Conservation (phyloP, 805 yeast genomes). For the Metschnikowia sp. region DNA sequence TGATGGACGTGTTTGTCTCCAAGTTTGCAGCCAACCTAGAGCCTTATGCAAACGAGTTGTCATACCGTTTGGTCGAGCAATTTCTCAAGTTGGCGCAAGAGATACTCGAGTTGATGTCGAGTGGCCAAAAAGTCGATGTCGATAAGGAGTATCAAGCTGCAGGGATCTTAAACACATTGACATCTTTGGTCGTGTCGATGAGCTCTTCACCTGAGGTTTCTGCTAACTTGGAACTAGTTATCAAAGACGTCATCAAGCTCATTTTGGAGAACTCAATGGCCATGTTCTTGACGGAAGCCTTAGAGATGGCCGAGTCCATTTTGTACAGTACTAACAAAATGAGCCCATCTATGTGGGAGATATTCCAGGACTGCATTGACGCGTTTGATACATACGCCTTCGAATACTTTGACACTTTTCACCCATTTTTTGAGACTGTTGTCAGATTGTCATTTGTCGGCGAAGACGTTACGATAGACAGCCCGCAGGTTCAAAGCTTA, state of each 20-base stretch:
- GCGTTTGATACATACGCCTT: constrained; percentile 58
- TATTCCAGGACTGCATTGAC: constrained; percentile 46
- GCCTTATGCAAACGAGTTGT: constrained; percentile 53
- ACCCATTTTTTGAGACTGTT: constrained; percentile 54
- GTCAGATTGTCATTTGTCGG: constrained; percentile 48
- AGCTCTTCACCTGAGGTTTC: constrained; percentile 38
- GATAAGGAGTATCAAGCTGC: constrained; percentile 45
- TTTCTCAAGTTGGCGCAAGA: constrained; percentile 70
- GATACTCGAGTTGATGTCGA: constrained; percentile 26
- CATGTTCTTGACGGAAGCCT: constrained; percentile 34
- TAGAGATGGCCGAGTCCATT: constrained; percentile 50
- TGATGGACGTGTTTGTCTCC: constrained; percentile 45
- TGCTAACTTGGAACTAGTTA: constrained; percentile 28
- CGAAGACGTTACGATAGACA: constrained; percentile 33
- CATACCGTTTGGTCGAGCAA: constrained; percentile 63
- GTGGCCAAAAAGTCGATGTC: constrained; percentile 13
- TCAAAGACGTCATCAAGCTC: constrained; percentile 31
- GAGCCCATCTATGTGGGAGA: constrained; percentile 52
- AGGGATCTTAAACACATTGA: constrained; percentile 40
- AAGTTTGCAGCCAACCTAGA: constrained; percentile 40
- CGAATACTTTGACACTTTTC: constrained; percentile 55
- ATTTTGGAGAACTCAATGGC: constrained; percentile 40
- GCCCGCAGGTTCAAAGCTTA: constrained; percentile 36
- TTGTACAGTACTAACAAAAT: constrained; percentile 52
- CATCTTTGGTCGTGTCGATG: constrained; percentile 43